phyloP scores from a whole-genome alignment of 2,329 filamentous ascomycete genomes.

The Neurospora crassa region DNA sequence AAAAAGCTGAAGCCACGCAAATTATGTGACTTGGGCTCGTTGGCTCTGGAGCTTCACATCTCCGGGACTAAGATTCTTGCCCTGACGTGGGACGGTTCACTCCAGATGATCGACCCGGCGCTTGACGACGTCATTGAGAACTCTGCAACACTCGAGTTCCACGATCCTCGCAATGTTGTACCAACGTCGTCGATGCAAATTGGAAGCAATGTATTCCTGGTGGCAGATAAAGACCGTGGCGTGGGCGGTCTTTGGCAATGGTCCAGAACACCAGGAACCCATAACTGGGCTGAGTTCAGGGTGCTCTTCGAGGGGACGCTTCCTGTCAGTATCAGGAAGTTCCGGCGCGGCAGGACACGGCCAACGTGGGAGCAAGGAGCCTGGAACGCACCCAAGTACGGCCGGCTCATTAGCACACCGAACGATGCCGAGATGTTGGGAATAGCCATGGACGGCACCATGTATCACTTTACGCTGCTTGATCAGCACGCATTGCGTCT shows the following conservation, averaged over 20 bases:
- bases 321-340: constrained; percentile 45
- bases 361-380: constrained; percentile 37
- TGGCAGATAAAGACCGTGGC: constrained; percentile 37
- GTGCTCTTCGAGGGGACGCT: constrained; percentile 47
- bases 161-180: constrained; percentile 33
- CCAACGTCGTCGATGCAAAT: constrained; percentile 38
- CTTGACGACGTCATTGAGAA: background rate
- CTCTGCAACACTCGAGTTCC: background rate
- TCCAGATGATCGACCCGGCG: constrained; percentile 41
- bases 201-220: constrained; percentile 34
- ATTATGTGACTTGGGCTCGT: constrained; percentile 40
- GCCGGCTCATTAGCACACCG: constrained; percentile 30
- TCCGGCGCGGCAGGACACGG: constrained; percentile 43
- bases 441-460: constrained; percentile 56
- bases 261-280: constrained; percentile 25
- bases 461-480: constrained; percentile 62
- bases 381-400: constrained; percentile 27
- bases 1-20: constrained; percentile 41
- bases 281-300: constrained; percentile 26
- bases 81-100: constrained; percentile 43
- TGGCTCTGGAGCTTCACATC: constrained; percentile 39
- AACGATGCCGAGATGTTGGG: constrained; percentile 50
- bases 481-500: constrained; percentile 53
- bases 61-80: constrained; percentile 39
- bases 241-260: constrained; percentile 44